A percentile compares a stretch with the other conserved stretches of the same genome.
Evolutionary conservation across 2,329 filamentous ascomycete genomes (phyloP).

Genomic region (Thermothelomyces thermophilus): DNA sequence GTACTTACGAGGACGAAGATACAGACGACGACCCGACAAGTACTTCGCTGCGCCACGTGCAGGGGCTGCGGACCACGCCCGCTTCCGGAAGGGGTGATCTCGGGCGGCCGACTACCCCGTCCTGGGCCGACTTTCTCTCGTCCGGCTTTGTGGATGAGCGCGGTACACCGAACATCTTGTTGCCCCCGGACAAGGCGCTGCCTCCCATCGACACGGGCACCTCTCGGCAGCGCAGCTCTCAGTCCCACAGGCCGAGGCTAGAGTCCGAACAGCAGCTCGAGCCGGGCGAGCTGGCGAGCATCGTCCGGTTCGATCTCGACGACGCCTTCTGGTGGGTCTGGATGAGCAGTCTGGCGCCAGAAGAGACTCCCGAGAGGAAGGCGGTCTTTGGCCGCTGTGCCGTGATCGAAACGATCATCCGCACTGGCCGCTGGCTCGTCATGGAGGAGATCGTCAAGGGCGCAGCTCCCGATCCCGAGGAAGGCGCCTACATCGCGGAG

Average conservation of each 20-base stretch:
- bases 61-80: slow-evolving; percentile 57
- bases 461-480: slow-evolving; percentile 75
- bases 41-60: slow-evolving; percentile 33
- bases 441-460: slow-evolving; percentile 96
- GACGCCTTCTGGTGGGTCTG: slow-evolving; percentile 99
- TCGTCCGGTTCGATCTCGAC: slow-evolving; percentile 77
- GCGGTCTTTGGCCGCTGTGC: slow-evolving; percentile 91
- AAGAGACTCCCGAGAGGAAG: slow-evolving; percentile 80
- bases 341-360: slow-evolving; percentile 91
- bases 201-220: slow-evolving; percentile 67
- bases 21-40: slow-evolving; percentile 52
- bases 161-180: slow-evolving; percentile 61
- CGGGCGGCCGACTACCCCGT: slow-evolving; percentile 85
- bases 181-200: slow-evolving; percentile 88
- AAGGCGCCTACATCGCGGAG: slow-evolving; percentile 84
- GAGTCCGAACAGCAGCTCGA: slow-evolving; percentile 65
- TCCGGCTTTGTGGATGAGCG: slow-evolving; percentile 80
- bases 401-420: slow-evolving; percentile 80
- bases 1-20: slow-evolving; percentile 63
- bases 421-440: slow-evolving; percentile 79
- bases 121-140: slow-evolving; percentile 96
- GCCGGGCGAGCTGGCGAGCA: slow-evolving; percentile 90
- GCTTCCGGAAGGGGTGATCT: slow-evolving; percentile 60
- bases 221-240: slow-evolving; percentile 73
- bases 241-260: slow-evolving; percentile 71